phyloP scores from a whole-genome alignment of 768 basidiomycete species.

The Boletellus sp. region DNA sequence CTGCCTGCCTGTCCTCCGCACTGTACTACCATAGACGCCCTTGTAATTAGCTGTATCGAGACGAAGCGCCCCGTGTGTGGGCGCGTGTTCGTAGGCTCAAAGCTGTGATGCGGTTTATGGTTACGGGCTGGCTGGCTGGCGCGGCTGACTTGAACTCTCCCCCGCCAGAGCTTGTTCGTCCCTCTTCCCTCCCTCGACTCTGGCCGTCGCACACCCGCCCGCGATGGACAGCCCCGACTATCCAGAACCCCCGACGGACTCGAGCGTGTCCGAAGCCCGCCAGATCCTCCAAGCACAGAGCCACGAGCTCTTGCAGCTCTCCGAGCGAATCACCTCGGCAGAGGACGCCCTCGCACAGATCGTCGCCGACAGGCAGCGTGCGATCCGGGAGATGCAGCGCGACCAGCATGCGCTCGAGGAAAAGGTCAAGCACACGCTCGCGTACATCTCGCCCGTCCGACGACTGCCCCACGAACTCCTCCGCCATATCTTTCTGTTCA shows the following conservation, averaged over 20 bases:
- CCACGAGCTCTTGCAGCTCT: slow-evolving; percentile 31
- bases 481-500: slow-evolving; percentile 65
- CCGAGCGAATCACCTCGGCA: slow-evolving; percentile 47
- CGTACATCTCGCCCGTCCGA: slow-evolving; percentile 71
- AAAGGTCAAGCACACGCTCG: slow-evolving; percentile 46
- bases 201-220: slow-evolving; percentile 13
- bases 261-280: slow-evolving; percentile 51
- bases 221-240: slow-evolving; percentile 33
- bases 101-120: too few species aligned
- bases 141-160: too few species aligned
- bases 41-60: slow-evolving; percentile 18
- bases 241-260: slow-evolving; percentile 58
- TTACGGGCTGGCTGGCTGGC: too few species aligned
- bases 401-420: slow-evolving; percentile 50
- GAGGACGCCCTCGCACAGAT: slow-evolving; percentile 57
- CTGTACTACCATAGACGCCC: slow-evolving; percentile 26
- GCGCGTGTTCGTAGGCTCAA: not conserved
- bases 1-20: too few species aligned
- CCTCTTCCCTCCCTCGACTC: slow-evolving; percentile 2
- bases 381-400: slow-evolving; percentile 51
- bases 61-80: too few species aligned
- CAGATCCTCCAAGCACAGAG: slow-evolving; percentile 37
- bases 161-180: slow-evolving; percentile 2
- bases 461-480: slow-evolving; percentile 71
- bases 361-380: slow-evolving; percentile 48